A percentile compares a stretch with the other conserved stretches of the same genome.
Conservation (phyloP, 1,139 yeast species). For the Yamadazyma taylorii region DNA sequence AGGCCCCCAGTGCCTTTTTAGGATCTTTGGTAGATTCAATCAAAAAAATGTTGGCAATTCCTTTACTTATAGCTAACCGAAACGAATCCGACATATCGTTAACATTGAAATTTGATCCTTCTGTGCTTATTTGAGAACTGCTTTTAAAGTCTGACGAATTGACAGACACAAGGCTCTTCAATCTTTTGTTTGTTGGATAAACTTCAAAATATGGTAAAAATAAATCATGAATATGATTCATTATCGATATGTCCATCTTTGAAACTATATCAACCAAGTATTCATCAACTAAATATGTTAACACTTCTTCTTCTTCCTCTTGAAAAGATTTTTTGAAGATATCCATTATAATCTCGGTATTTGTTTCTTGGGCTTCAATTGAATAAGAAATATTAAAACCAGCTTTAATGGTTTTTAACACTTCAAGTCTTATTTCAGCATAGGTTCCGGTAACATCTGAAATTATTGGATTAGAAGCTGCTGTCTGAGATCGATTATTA, state of each 20-base stretch:
- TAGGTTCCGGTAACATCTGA: constrained; percentile 9
- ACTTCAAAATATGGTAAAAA: constrained; percentile 16
- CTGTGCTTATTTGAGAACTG: constrained; percentile 9
- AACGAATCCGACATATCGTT: constrained; percentile 12
- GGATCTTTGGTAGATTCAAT: constrained; percentile 24
- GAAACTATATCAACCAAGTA: constrained; percentile 28
- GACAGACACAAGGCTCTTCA: constrained; percentile 24
- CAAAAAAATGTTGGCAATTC: constrained; percentile 35
- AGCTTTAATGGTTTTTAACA: constrained; percentile 45
- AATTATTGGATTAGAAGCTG: neutral
- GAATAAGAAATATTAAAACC: constrained; percentile 39
- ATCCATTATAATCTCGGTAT: constrained; percentile 30
- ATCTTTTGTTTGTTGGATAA: constrained; percentile 13
- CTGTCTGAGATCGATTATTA: constrained; percentile 13
- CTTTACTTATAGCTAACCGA: constrained; percentile 27
- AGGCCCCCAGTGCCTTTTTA: constrained; percentile 31
- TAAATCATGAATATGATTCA: constrained; percentile 22
- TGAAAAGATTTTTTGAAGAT: constrained; percentile 27
- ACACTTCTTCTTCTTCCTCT: constrained; percentile 32
- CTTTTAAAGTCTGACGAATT: constrained; percentile 18
- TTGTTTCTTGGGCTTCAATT: constrained; percentile 23
- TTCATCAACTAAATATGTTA: constrained; percentile 33
- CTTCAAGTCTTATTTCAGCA: constrained; percentile 35
- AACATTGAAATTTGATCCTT: neutral
- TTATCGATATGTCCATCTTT: constrained; percentile 24